Base-by-base conservation (phyloP, 2,329 filamentous ascomycete genomes). In the Kalaharituber pfeilii region DNA sequence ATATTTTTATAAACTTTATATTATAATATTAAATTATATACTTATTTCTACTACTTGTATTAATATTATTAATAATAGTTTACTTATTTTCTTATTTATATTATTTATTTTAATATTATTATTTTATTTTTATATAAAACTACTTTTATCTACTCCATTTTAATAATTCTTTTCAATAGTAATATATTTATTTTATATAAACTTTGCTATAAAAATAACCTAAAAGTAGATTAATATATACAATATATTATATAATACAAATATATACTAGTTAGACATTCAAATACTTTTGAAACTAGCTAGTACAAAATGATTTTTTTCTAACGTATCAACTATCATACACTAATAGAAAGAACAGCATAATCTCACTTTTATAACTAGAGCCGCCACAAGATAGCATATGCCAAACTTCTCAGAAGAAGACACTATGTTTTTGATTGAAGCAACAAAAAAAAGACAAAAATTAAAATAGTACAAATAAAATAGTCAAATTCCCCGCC, bases 41-140 rank as follows among this genome's bases (percentile, higher is more conserved):
- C 29, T 33, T 33, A 33, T 33, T 8, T 33, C 8, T 33, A 33
- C 29, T 33, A 33, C 8, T 33, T 8, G n/a, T 33, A 33, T 33
- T 33, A 52, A 50, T 26, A 13, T 47, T 54, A 50, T 52, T 42
- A 24, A 53, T 56, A 53, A 52, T 33, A 57, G 50, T 57, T 20
- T 42, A n/a, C 29, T 33, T 20, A 54, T 42, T 11, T 29, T 49
- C 15, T 13, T 28, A 8, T 18, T 33, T 20, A 33, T 11, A 25
- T 51, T 52, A 5, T 52, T 26, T 2, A 30, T 5, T 27, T 18
- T 42, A 18, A 2, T 5, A 27, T 42, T 7, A 18, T 8, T 47
- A 18, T 47, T 8, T 8, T 47, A 20, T 22, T 39, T 51, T 33
- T 5, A 11, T 42, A n/a, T 27, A 13, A 15, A 51, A 15, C 18